Evolutionary conservation across 1,284 basidiomycete genomes (phyloP), one percentile per base, ranked within the genome.

Genomic region (Mycena sp.): DNA sequence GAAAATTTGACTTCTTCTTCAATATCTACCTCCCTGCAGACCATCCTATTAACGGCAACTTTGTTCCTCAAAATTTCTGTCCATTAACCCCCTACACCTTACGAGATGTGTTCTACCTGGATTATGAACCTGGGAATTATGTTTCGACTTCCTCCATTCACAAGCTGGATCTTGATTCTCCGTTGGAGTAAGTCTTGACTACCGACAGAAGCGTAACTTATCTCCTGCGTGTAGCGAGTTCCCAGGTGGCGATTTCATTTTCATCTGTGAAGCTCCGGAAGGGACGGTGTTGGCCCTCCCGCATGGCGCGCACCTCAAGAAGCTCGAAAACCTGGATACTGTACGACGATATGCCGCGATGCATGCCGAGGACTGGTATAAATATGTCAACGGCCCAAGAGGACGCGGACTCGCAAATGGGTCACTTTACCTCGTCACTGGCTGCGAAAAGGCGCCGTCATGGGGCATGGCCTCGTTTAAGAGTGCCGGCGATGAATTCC

Each of bases 311-410:
- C 46, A 26, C 10, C 21, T 38, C 3, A 2, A 32, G 19, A 62
- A 56, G n/a, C 53, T 62, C 17, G 19, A n/a, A 26, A 56, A 50
- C 21, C 2, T 45, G 7, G 54, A 50, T 7, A 21, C 21, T 19
- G n/a, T 58, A 6, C 55, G 56, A 6, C 11, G 10, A 14, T 58
- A 58, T 46, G 61, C 61, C 19, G 48, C 30, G 3, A 26, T 17
- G 17, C 49, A 63, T 44, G 61, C 44, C 3, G 45, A 49, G 26
- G 41, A 41, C 19, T 65, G 63, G 63, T 65, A 61, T 46, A 30
- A 45, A 55, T 61, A 59, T 46, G 35, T 61, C 12, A 61, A 61
- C 25, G 52, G 45, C 3, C n/a, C 26, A 30, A n/a, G 58, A 30
- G 63, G 63, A 17, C 57, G 57, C 11, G 35, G 49, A 12, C 41